Percentiles rank a stretch among this genome's conserved stretches.
Conservation (phyloP, 2,329 filamentous ascomycete species). For the Colletotrichum sp. region DNA sequence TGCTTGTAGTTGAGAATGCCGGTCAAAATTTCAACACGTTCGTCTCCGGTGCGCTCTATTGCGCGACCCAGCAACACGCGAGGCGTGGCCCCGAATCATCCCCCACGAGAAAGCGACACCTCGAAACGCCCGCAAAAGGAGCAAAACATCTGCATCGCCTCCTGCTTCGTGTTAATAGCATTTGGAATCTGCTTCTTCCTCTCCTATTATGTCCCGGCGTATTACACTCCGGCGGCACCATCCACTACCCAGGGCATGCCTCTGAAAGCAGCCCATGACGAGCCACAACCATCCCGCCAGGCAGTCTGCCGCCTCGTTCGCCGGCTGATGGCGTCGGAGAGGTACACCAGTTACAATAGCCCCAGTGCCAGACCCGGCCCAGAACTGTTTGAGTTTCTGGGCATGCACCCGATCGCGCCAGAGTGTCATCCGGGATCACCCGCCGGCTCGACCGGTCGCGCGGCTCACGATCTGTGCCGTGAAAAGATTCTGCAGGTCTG, state of each 20-base stretch:
- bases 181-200: neutral
- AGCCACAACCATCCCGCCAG: neutral
- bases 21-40: neutral
- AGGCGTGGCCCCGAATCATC: neutral
- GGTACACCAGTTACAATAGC: neutral
- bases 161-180: neutral
- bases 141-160: neutral
- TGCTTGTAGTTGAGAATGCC: neutral
- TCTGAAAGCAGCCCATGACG: neutral
- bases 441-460: neutral
- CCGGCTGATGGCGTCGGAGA: neutral
- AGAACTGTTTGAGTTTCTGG: neutral
- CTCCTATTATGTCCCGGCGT: neutral
- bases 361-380: neutral
- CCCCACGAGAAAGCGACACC: neutral
- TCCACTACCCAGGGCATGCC: neutral
- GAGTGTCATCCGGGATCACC: neutral
- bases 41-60: neutral
- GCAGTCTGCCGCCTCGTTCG: neutral
- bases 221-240: neutral
- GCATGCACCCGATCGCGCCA: neutral
- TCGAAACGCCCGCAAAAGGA: neutral
- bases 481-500: neutral
- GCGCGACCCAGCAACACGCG: neutral
- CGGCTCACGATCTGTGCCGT: neutral